Evolutionary conservation across 2,329 filamentous ascomycete species (phyloP).

Genomic region (Endoconidiophora laricicola): DNA sequence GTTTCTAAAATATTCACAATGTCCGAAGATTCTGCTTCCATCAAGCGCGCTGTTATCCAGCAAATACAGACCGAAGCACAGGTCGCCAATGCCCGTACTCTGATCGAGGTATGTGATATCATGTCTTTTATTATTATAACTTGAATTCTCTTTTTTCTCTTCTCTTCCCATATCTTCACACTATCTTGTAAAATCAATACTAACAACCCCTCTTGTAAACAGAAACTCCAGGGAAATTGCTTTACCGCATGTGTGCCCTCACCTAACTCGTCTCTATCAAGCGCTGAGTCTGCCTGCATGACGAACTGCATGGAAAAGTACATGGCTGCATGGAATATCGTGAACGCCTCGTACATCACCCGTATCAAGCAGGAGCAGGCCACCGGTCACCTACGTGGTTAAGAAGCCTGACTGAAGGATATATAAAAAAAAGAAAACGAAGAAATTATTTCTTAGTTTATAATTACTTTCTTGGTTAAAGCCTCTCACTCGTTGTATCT

Average conservation of each 20-base stretch:
- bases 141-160: neutral
- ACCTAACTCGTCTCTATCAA: slow-evolving; percentile 49
- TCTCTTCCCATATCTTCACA: neutral
- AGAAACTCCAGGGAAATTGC: slow-evolving; percentile 72
- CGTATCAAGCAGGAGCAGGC: slow-evolving; percentile 42
- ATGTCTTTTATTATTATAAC: too few species aligned
- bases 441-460: too few species aligned
- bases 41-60: slow-evolving; percentile 47
- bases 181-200: neutral
- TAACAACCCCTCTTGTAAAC: neutral
- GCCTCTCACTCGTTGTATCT: too few species aligned
- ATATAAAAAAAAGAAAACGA: too few species aligned
- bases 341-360: slow-evolving; percentile 50
- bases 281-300: slow-evolving; percentile 53
- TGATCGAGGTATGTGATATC: slow-evolving; percentile 45
- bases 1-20: neutral
- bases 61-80: slow-evolving; percentile 47
- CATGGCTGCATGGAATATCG: slow-evolving; percentile 62
- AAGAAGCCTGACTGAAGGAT: neutral
- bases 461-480: too few species aligned
- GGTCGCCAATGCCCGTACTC: slow-evolving; percentile 48
- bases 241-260: slow-evolving; percentile 62
- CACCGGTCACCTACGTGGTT: slow-evolving; percentile 15
- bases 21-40: slow-evolving; percentile 30
- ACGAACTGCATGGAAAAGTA: slow-evolving; percentile 74